phyloP scores from a whole-genome alignment of 352 stramenopile genomes.

The Albugo laibachii region DNA sequence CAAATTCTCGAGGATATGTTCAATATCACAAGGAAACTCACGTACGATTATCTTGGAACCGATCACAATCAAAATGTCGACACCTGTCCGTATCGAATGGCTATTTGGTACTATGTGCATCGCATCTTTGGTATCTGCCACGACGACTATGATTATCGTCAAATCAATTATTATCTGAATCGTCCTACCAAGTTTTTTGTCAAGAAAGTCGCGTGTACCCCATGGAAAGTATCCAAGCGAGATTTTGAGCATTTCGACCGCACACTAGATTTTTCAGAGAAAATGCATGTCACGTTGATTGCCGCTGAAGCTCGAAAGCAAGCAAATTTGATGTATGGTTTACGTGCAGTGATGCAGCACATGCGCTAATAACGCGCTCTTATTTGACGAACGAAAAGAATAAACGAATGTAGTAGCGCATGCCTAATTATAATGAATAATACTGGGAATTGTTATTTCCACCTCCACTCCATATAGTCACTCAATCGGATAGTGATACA shows the following conservation, averaged over 20 bases:
- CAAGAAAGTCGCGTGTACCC: constrained; percentile 71
- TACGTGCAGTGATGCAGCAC: constrained; percentile 74
- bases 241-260: constrained; percentile 77
- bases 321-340: constrained; percentile 69
- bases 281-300: constrained; percentile 69
- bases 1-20: constrained; percentile 76
- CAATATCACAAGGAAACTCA: constrained; percentile 70
- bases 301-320: constrained; percentile 72
- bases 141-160: constrained; percentile 75
- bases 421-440: too few species aligned
- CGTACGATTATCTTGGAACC: constrained; percentile 52
- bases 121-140: constrained; percentile 79
- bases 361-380: constrained; percentile 27
- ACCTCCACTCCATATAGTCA: too few species aligned
- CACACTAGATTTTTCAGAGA: constrained; percentile 55
- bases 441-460: too few species aligned
- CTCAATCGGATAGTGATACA: too few species aligned
- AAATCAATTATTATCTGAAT: constrained; percentile 68
- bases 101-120: constrained; percentile 78
- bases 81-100: constrained; percentile 60
- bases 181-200: constrained; percentile 74
- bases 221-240: constrained; percentile 55
- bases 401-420: too few species aligned
- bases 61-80: constrained; percentile 40
- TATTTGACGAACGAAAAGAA: too few species aligned